Evolutionary conservation across 441 rosid genomes (phyloP).

Genomic region (Dalechampia spathulata): DNA sequence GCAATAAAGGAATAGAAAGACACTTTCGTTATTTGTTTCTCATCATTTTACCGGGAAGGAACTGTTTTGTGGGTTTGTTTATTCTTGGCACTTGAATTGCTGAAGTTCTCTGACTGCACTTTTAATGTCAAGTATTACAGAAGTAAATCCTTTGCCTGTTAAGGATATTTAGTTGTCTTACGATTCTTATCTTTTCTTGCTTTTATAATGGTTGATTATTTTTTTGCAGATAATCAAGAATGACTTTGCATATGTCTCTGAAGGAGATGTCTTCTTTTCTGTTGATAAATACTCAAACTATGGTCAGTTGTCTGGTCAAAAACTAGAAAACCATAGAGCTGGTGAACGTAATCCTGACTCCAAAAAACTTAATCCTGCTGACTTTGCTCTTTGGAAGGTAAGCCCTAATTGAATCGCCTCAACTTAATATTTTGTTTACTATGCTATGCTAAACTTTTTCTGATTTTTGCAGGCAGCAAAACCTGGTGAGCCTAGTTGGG

Average conservation of each 20-base stretch:
- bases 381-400: conserved; percentile 97
- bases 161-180: background rate
- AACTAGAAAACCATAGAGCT: conserved; percentile 65
- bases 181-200: background rate
- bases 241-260: conserved; percentile 55
- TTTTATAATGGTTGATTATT: conserved; percentile 6
- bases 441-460: conserved; percentile 5
- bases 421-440: background rate
- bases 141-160: background rate
- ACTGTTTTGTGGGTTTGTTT: too few relatives aligned
- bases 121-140: background rate
- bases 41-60: too few relatives aligned
- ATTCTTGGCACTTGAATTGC: background rate
- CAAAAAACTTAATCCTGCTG: conserved; percentile 81
- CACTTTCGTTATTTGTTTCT: too few relatives aligned
- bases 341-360: conserved; percentile 88
- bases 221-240: conserved; percentile 69
- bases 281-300: conserved; percentile 73
- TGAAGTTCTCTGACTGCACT: background rate
- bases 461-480: conserved; percentile 65
- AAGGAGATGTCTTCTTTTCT: conserved; percentile 82
- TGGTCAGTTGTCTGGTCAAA: conserved; percentile 75
- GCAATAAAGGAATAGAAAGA: too few relatives aligned
- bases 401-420: conserved; percentile 1
- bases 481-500: conserved; percentile 85